Conservation (phyloP, 108 stramenopile genomes). For the Fragilaria crotonensis region DNA sequence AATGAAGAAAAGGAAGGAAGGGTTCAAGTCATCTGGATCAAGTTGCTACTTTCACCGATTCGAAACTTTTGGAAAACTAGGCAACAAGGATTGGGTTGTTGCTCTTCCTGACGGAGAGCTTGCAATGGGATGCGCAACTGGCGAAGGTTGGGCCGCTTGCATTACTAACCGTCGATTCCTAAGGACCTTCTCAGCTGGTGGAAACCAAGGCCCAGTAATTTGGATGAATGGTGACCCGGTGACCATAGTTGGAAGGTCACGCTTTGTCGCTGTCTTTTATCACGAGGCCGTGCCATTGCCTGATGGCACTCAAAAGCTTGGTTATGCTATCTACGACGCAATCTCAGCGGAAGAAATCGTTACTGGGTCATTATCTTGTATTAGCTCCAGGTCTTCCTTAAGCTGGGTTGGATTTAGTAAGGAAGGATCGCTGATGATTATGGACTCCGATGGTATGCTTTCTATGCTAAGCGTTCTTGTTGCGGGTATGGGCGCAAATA, state of each 20-base stretch:
- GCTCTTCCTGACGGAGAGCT: constrained; percentile 71
- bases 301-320: constrained; percentile 79
- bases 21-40: constrained; percentile 41
- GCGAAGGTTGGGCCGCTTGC: constrained; percentile 69
- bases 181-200: constrained; percentile 62
- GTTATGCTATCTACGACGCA: constrained; percentile 62
- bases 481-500: background rate
- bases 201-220: constrained; percentile 58
- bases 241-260: constrained; percentile 64
- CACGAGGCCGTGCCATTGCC: constrained; percentile 48
- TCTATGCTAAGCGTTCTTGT: constrained; percentile 44
- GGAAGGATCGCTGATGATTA: constrained; percentile 52
- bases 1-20: constrained; percentile 13
- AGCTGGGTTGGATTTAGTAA: constrained; percentile 80
- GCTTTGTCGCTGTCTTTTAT: constrained; percentile 64
- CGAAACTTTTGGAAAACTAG: constrained; percentile 53
- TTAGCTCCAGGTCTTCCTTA: constrained; percentile 49
- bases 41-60: constrained; percentile 76
- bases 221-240: constrained; percentile 78
- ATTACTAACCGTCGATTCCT: constrained; percentile 70
- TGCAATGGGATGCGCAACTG: constrained; percentile 66
- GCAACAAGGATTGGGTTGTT: constrained; percentile 76
- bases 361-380: constrained; percentile 49
- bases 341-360: constrained; percentile 33
- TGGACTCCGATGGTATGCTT: constrained; percentile 76